Conservation (phyloP, 192 early-diverging fungal species). For the Chytriomyces sp. region DNA sequence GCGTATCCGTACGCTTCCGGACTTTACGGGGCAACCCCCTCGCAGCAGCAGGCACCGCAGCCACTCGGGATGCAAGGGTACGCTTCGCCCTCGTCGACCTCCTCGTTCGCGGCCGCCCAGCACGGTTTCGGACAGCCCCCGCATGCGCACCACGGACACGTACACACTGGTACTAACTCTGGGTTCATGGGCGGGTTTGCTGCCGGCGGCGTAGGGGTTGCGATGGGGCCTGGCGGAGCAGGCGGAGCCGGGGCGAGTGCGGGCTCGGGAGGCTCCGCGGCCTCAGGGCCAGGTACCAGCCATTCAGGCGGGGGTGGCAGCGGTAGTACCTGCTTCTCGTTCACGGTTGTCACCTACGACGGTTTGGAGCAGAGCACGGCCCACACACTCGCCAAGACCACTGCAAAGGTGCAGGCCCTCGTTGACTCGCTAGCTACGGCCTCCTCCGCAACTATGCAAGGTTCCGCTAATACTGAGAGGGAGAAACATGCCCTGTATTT, state of each 20-base stretch:
- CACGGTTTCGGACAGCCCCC: no score
- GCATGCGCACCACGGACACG: no score
- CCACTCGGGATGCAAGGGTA: no score
- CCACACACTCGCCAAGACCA: neutral
- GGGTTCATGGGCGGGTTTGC: no score
- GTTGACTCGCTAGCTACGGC: neutral
- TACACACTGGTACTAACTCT: no score
- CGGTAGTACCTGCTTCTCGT: neutral
- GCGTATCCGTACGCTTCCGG: no score
- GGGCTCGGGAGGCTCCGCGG: neutral
- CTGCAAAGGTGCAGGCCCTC: neutral
- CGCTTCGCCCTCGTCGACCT: no score
- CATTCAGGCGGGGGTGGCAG: neutral
- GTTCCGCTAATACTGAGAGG: neutral
- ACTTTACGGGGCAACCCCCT: no score
- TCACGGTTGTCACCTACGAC: conserved; percentile 7
- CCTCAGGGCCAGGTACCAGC: neutral
- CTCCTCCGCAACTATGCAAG: neutral
- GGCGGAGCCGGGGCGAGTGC: neutral
- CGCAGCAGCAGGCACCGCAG: no score
- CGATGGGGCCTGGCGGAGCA: no score
- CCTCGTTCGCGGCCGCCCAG: no score
- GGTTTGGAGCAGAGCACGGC: conserved; percentile 1
- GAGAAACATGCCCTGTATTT: neutral
- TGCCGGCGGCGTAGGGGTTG: no score